A percentile compares a stretch with the other conserved stretches of the same genome.
phyloP scores from a whole-genome alignment of 2,329 filamentous ascomycete species.

The Aschersonia sp. region DNA sequence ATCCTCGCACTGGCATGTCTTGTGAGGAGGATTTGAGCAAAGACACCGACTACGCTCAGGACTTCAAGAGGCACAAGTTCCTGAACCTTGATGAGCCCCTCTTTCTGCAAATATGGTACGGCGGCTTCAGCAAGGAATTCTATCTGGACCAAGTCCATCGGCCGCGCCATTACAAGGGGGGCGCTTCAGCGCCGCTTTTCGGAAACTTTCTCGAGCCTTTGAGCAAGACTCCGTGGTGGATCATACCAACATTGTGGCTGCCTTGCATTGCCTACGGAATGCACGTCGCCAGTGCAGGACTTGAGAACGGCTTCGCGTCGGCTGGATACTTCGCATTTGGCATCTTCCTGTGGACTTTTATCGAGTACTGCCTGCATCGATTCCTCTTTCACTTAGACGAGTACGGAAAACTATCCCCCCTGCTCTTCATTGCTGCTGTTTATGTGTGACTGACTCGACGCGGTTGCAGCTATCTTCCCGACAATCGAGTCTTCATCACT shows the following conservation, averaged over 20 bases:
- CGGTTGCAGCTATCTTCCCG: constrained; percentile 58
- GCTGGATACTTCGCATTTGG: constrained; percentile 56
- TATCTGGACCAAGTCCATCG: constrained; percentile 94
- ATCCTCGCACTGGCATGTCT: constrained; percentile 73
- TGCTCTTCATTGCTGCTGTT: background rate
- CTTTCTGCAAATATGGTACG: constrained; percentile 74
- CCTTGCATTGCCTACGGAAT: constrained; percentile 67
- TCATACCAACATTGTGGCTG: constrained; percentile 73
- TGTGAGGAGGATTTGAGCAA: constrained; percentile 72
- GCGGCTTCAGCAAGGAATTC: constrained; percentile 87
- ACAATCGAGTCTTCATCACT: constrained; percentile 78
- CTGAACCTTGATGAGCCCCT: constrained; percentile 77
- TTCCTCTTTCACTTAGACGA: constrained; percentile 89
- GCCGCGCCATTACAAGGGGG: constrained; percentile 89
- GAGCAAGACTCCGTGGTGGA: constrained; percentile 87
- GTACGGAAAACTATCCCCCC: constrained; percentile 35
- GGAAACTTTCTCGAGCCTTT: constrained; percentile 98
- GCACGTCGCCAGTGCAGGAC: constrained; percentile 46
- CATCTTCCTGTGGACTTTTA: constrained; percentile 69
- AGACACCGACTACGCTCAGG: constrained; percentile 62
- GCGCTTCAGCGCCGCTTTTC: constrained; percentile 83
- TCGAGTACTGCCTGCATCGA: constrained; percentile 81
- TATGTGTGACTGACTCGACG: constrained; percentile 14
- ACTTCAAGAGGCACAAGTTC: constrained; percentile 89
- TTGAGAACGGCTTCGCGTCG: constrained; percentile 32